Evolutionary conservation across 225 moss, liverwort and hornwort species (phyloP).

Genomic region (Polytrichum commune): DNA sequence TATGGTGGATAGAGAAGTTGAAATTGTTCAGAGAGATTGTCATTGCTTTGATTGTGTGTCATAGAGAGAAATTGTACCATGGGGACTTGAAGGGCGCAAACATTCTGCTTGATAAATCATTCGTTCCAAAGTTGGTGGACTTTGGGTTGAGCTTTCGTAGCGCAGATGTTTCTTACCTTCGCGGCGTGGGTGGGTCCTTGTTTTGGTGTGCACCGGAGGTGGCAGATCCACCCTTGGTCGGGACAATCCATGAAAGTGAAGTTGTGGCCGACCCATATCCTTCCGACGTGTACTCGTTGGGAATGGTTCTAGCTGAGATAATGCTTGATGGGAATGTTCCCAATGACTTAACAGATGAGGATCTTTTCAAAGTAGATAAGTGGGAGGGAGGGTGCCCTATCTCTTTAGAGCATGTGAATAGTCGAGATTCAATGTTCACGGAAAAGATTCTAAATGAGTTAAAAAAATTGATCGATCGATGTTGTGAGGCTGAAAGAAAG

Average conservation of each 20-base stretch:
- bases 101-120: conserved; percentile 14
- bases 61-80: conserved; percentile 15
- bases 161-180: conserved; percentile 2
- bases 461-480: too few relatives aligned
- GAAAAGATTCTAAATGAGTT: too few relatives aligned
- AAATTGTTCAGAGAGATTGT: conserved; percentile 21
- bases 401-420: neutral
- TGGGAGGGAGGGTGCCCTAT: neutral
- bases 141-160: conserved; percentile 26
- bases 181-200: conserved; percentile 9
- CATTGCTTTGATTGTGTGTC: conserved; percentile 26
- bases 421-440: too few relatives aligned
- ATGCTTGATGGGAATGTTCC: conserved; percentile 8
- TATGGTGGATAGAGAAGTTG: conserved; percentile 27
- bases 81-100: conserved; percentile 32
- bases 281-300: conserved; percentile 18
- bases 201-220: conserved; percentile 13
- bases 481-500: neutral
- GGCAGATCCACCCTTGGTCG: neutral
- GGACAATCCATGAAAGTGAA: neutral
- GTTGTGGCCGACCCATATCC: conserved; percentile 8
- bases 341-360: neutral
- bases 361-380: conserved; percentile 4
- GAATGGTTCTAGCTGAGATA: conserved; percentile 23
- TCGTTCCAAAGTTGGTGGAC: conserved; percentile 26